These are phyloP conservation scores for Hydnum rufescens DNA, from an alignment of 768 basidiomycete species.

Conservation along the genomic window DNA sequence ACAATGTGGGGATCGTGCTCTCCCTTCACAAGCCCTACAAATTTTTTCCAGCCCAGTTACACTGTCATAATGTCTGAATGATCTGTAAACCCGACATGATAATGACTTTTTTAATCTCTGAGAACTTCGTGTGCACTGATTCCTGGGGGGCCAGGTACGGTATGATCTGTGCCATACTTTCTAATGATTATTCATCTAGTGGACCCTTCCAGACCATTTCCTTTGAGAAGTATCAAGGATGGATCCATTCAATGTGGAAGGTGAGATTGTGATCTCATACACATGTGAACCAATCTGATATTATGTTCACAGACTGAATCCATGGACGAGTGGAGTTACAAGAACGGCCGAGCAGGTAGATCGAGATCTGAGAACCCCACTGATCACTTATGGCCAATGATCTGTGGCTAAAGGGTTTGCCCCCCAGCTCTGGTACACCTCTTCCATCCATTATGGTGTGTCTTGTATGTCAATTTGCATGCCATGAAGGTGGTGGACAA, in stretches of 20 bases:
- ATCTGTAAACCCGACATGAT: no score
- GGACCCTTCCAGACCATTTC: conserved; percentile 53
- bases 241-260: conserved; percentile 70
- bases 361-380: conserved; percentile 35
- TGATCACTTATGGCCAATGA: background rate
- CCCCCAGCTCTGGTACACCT: no score
- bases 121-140: conserved; percentile 31
- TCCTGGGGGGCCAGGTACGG: conserved; percentile 72
- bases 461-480: no score
- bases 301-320: conserved; percentile 36
- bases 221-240: conserved; percentile 51
- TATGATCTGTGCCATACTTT: no score
- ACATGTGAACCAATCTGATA: background rate
- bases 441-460: no score
- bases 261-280: conserved; percentile 17
- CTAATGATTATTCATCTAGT: no score
- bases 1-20: no score
- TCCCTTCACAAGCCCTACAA: no score
- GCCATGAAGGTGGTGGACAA: no score
- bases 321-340: conserved; percentile 60
- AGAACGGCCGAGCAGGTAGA: conserved; percentile 48
- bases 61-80: no score
- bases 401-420: conserved; percentile 1
- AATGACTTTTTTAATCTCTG: no score
- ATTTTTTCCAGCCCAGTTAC: no score